These are phyloP conservation scores for Malus hybrid DNA, from an alignment of 331 rosid species.

Conservation along the genomic window DNA sequence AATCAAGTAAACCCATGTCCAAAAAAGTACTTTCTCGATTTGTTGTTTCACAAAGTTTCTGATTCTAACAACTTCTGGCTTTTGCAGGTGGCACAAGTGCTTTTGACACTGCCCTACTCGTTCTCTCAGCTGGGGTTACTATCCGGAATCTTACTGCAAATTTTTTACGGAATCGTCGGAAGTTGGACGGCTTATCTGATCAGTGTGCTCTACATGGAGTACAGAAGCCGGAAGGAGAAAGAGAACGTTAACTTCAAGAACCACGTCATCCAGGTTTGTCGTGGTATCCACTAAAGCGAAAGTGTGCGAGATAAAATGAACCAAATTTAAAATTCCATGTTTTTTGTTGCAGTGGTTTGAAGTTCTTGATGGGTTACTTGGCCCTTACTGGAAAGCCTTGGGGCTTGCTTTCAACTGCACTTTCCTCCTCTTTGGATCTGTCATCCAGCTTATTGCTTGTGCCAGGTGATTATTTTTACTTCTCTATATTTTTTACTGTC, in stretches of 20 bases:
- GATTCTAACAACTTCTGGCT: neutral
- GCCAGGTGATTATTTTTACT: constrained; percentile 52
- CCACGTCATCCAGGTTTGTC: constrained; percentile 87
- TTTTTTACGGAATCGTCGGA: constrained; percentile 81
- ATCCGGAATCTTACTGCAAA: constrained; percentile 75
- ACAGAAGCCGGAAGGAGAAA: constrained; percentile 78
- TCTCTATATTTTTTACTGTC: neutral
- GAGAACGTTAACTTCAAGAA: constrained; percentile 85
- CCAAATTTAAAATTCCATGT: neutral
- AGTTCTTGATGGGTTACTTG: constrained; percentile 89
- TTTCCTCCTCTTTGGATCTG: constrained; percentile 93
- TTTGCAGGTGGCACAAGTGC: constrained; percentile 86
- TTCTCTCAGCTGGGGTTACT: constrained; percentile 91
- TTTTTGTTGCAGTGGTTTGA: constrained; percentile 75
- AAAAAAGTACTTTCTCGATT: neutral
- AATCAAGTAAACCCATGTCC: constrained; percentile 55
- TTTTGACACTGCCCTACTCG: constrained; percentile 84
- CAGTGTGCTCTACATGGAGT: constrained; percentile 87
- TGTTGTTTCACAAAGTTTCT: neutral
- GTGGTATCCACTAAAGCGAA: neutral
- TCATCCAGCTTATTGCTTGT: constrained; percentile 94
- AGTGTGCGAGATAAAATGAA: neutral
- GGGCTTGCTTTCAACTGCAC: constrained; percentile 97
- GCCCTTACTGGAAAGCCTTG: constrained; percentile 84
- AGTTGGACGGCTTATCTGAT: constrained; percentile 99